Evolutionary conservation across 108 stramenopile species (phyloP), one percentile per base, ranked within the genome.

Genomic region (Bacterosira constricta): DNA sequence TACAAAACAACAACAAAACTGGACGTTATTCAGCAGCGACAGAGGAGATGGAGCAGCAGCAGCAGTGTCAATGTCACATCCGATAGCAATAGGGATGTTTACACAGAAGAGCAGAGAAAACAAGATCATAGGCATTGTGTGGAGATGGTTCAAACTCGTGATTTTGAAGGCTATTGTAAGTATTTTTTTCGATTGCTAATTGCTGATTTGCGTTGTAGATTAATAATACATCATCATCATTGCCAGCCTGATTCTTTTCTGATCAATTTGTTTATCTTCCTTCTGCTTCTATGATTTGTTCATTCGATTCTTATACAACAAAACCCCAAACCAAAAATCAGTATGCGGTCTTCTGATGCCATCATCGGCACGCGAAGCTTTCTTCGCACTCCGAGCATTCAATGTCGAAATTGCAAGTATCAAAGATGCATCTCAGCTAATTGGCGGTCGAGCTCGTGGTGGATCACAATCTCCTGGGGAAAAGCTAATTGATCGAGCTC

Each of bases 281-380:
- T 13, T 54, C 44, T 6, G 8, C 54, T 23, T 45, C 31, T 29
- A 3, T 1, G 4, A 23, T 15, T 68, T 37, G 30, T n/a, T 58
- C 27, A 30, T 57, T 1, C 2, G 55, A 62, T 17, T 63, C 37
- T 45, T 17, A 35, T 54, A 13, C 9, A 53, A 36, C n/a, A n/a
- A n/a, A n/a, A n/a, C n/a, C n/a, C n/a, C n/a, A 51, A 51, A 7
- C 3, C 5, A 51, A 51, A 1, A 7, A 59, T 30, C 4, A 84
- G 77, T 90, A 34, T 93, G 92, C 51, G 92, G 92, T 4, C 77
- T 93, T 2, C 60, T 93, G 59, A 87, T 93, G 88, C 92, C 92
- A 23, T 45, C 75, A 11, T 45, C 79, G 1, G 60, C 86, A 4
- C 78, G 81, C 15, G 60, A 80, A 32, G 77, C 85, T 1, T 90